These are phyloP conservation scores for Ogataea methylovora DNA, from an alignment of 805 yeast genomes.

Conservation along the genomic window DNA sequence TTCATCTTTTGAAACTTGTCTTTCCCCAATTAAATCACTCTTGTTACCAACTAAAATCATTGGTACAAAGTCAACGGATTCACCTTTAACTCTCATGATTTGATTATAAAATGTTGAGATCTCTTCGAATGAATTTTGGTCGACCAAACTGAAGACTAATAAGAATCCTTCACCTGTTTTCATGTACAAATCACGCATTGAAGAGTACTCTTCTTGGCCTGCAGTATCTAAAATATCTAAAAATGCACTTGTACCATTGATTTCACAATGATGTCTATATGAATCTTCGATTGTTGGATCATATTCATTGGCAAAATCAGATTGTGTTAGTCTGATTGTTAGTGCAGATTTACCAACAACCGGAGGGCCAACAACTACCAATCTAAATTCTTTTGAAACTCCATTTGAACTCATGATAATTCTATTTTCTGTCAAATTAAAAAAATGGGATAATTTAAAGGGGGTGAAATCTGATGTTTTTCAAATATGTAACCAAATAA, in stretches of 20 bases:
- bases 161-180: constrained; percentile 93
- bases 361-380: constrained; percentile 97
- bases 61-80: constrained; percentile 58
- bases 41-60: constrained; percentile 74
- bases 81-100: constrained; percentile 40
- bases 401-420: no score
- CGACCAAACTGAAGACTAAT: constrained; percentile 82
- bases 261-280: constrained; percentile 78
- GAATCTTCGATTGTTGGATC: constrained; percentile 97
- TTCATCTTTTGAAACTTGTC: constrained; percentile 57
- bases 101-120: constrained; percentile 57
- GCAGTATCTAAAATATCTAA: constrained; percentile 95
- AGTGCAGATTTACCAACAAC: constrained; percentile 98
- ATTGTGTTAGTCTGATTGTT: constrained; percentile 90
- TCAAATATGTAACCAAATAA: no score
- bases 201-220: constrained; percentile 95
- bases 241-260: constrained; percentile 71
- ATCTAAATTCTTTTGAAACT: constrained; percentile 62
- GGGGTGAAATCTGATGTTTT: no score
- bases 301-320: constrained; percentile 94
- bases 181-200: constrained; percentile 93
- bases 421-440: no score
- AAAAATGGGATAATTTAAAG: no score
- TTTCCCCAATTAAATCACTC: constrained; percentile 54
- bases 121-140: constrained; percentile 79